A percentile compares a stretch with the other conserved stretches of the same genome.
Evolutionary conservation across 1,284 basidiomycete genomes (phyloP).

Genomic region (Papiliotrema nemorosa): DNA sequence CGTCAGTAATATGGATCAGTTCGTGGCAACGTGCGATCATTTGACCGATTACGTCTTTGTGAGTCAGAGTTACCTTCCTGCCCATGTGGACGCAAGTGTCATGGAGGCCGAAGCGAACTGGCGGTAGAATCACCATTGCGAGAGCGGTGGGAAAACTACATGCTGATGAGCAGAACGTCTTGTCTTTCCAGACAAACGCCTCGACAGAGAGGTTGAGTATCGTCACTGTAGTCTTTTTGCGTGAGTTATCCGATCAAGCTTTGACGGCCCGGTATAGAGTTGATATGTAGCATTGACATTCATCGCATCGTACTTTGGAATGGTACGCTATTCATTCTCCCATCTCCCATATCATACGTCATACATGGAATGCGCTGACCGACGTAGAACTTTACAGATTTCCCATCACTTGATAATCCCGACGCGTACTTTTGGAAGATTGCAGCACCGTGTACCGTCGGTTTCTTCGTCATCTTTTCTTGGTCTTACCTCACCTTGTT

Average conservation of each 20-base stretch:
- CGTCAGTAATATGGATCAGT: conserved; percentile 45
- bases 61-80: no score
- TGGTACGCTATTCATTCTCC: conserved; percentile 28
- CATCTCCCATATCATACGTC: not conserved
- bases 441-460: conserved; percentile 39
- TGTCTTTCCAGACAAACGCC: conserved; percentile 48
- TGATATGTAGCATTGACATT: conserved; percentile 21
- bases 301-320: conserved; percentile 37
- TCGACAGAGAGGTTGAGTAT: conserved; percentile 49
- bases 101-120: no score
- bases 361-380: not conserved
- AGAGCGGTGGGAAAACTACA: no score
- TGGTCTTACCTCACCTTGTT: conserved; percentile 36
- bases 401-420: conserved; percentile 30
- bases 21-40: conserved; percentile 46
- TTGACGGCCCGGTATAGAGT: conserved; percentile 1
- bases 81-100: no score
- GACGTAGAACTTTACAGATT: conserved; percentile 37
- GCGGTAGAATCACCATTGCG: no score
- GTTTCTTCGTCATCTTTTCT: conserved; percentile 47
- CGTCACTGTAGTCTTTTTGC: conserved; percentile 50
- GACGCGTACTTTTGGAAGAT: conserved; percentile 48
- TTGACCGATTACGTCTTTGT: conserved; percentile 49
- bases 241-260: conserved; percentile 29
- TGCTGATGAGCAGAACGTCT: conserved; percentile 29